These are phyloP conservation scores for Cercospora sesami DNA, from an alignment of 2,329 filamentous ascomycete genomes.

Conservation along the genomic window DNA sequence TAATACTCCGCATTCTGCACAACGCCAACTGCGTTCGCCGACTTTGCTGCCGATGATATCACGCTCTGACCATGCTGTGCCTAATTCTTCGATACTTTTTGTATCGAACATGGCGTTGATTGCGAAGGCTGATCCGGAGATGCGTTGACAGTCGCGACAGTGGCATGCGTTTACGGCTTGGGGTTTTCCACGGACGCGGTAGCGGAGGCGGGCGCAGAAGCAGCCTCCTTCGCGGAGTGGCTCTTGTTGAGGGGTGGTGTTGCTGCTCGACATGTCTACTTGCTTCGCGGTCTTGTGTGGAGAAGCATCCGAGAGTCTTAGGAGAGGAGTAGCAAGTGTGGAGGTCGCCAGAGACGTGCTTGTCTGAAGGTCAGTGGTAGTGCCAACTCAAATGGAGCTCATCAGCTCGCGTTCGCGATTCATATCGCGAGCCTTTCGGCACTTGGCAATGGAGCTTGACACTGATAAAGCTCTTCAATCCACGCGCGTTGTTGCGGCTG, in stretches of 20 bases:
- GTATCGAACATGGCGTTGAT: background rate
- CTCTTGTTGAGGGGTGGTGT: background rate
- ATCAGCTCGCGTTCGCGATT: background rate
- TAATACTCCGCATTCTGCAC: no score
- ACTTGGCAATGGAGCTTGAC: background rate
- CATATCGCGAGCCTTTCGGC: background rate
- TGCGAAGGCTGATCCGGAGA: background rate
- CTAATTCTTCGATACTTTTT: no score
- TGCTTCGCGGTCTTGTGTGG: background rate
- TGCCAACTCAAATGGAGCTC: background rate
- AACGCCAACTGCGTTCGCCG: no score
- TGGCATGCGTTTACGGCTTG: background rate
- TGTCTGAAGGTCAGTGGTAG: background rate
- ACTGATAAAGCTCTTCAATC: background rate
- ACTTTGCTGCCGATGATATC: no score
- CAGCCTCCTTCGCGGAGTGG: background rate
- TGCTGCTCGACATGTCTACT: background rate
- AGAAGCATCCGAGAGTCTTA: background rate
- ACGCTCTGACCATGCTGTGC: no score
- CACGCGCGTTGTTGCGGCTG: background rate
- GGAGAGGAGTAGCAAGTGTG: background rate
- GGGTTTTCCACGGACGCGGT: background rate
- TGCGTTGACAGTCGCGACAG: background rate
- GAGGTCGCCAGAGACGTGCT: background rate
- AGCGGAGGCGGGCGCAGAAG: background rate